Evolutionary conservation across 2,329 filamentous ascomycete genomes (phyloP).

Genomic region (Elsinoe necatrix): DNA sequence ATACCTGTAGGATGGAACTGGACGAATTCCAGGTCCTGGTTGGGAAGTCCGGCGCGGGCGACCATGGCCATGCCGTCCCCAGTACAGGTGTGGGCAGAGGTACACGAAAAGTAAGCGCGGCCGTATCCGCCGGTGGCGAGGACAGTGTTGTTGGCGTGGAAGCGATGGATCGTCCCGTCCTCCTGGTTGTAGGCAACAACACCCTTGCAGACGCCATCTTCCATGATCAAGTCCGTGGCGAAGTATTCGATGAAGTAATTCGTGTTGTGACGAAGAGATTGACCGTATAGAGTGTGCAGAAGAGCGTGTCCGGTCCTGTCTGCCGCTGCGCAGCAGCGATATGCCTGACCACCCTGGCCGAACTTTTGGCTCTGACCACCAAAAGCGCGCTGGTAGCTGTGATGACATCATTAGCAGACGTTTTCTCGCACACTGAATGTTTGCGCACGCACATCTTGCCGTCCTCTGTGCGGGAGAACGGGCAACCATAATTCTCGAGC

Average conservation of each 20-base stretch:
- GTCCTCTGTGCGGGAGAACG: conserved; percentile 92
- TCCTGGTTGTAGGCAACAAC: conserved; percentile 98
- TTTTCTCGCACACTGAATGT: background rate
- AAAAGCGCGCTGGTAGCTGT: conserved; percentile 91
- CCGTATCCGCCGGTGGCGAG: conserved; percentile 96
- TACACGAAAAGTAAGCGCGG: conserved; percentile 96
- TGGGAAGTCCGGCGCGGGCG: conserved; percentile 89
- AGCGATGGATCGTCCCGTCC: conserved; percentile 93
- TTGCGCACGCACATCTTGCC: conserved; percentile 68
- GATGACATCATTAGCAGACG: conserved; percentile 14
- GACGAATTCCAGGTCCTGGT: conserved; percentile 99
- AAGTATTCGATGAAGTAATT: conserved; percentile 99
- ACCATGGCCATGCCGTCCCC: conserved; percentile 99
- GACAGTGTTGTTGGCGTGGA: conserved; percentile 94
- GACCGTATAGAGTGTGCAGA: conserved; percentile 95
- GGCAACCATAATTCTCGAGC: conserved; percentile 94
- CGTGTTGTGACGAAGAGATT: conserved; percentile 93
- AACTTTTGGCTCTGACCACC: conserved; percentile 93
- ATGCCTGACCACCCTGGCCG: conserved; percentile 95
- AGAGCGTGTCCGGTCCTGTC: conserved; percentile 96
- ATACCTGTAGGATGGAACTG: conserved; percentile 94
- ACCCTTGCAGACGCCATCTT: conserved; percentile 92
- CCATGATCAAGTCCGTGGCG: conserved; percentile 93
- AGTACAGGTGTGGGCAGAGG: conserved; percentile 95
- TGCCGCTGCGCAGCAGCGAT: conserved; percentile 91